phyloP scores from a whole-genome alignment of 2,329 filamentous ascomycete species.

The Aureobasidium musti region DNA sequence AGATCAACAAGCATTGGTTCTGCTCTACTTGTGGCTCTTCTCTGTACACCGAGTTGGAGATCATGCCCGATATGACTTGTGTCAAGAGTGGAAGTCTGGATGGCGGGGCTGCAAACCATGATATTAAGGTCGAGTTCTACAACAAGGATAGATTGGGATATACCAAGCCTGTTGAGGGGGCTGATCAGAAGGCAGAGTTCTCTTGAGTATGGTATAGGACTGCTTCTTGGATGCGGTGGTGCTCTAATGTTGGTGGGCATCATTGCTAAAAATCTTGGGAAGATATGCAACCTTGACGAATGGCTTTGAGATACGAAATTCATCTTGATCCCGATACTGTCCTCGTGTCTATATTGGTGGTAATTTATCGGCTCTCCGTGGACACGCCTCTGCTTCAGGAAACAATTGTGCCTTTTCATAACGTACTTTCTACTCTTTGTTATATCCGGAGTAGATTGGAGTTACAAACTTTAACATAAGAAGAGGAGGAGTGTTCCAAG shows the following conservation, averaged over 20 bases:
- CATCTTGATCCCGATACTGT: not conserved
- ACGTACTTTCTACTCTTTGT: not conserved
- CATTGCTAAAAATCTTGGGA: not conserved
- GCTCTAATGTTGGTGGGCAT: not conserved
- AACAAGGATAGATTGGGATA: slow-evolving; percentile 54
- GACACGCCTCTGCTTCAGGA: too few relatives aligned
- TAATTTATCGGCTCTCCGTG: too few relatives aligned
- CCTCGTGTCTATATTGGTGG: not conserved
- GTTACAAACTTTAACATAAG: too few relatives aligned
- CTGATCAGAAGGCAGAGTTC: slow-evolving; percentile 51
- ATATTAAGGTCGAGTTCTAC: slow-evolving; percentile 57
- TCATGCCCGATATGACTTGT: slow-evolving; percentile 55
- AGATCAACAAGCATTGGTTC: slow-evolving; percentile 60
- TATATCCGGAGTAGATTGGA: too few relatives aligned
- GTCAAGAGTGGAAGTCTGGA: slow-evolving; percentile 58
- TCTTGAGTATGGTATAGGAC: slow-evolving; percentile 30
- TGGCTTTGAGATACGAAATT: not conserved
- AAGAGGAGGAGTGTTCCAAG: too few relatives aligned
- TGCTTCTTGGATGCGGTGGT: not conserved
- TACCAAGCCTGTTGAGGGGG: slow-evolving; percentile 47
- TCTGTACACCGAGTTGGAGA: slow-evolving; percentile 55
- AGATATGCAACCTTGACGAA: not conserved
- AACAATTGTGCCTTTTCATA: too few relatives aligned
- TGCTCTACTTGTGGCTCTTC: slow-evolving; percentile 55
- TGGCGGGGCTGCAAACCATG: slow-evolving; percentile 49